phyloP scores from a whole-genome alignment of 306 rosid genomes.

The Phaseolus lunatus region DNA sequence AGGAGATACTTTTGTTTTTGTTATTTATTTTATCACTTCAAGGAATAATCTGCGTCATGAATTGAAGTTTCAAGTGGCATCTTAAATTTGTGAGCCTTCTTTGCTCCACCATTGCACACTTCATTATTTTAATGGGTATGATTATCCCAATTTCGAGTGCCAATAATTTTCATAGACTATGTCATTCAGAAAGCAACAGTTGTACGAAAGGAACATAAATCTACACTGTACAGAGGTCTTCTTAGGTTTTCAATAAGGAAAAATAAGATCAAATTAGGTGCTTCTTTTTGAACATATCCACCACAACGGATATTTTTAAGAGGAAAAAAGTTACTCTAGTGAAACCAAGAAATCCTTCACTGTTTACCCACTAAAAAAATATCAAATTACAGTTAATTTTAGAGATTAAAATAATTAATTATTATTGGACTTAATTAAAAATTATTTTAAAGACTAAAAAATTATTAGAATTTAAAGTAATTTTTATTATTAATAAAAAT shows the following conservation, averaged over 20 bases:
- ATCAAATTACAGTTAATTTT: no score
- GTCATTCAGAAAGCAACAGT: slow-evolving; percentile 13
- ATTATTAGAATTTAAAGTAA: no score
- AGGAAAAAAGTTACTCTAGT: background rate
- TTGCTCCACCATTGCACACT: slow-evolving; percentile 2
- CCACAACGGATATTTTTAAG: background rate
- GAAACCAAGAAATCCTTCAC: background rate
- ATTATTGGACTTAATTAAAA: no score
- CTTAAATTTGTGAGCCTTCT: slow-evolving; percentile 27
- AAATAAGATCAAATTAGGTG: background rate
- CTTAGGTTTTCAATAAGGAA: background rate
- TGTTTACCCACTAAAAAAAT: no score
- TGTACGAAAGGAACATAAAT: slow-evolving; percentile 23
- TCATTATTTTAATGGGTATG: background rate
- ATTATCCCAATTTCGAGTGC: background rate
- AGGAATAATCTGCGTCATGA: background rate
- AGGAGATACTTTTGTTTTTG: slow-evolving; percentile 1
- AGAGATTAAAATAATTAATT: no score
- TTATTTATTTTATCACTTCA: slow-evolving; percentile 26
- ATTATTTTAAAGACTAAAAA: no score
- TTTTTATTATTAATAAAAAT: no score
- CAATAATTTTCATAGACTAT: slow-evolving; percentile 20
- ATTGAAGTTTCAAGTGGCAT: slow-evolving; percentile 13
- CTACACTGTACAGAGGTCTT: slow-evolving; percentile 10
- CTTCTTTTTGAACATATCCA: background rate